A percentile compares a stretch with the other conserved stretches of the same genome.
phyloP scores from a whole-genome alignment of 2,329 filamentous ascomycete species.

The Xylariaceae sp. region DNA sequence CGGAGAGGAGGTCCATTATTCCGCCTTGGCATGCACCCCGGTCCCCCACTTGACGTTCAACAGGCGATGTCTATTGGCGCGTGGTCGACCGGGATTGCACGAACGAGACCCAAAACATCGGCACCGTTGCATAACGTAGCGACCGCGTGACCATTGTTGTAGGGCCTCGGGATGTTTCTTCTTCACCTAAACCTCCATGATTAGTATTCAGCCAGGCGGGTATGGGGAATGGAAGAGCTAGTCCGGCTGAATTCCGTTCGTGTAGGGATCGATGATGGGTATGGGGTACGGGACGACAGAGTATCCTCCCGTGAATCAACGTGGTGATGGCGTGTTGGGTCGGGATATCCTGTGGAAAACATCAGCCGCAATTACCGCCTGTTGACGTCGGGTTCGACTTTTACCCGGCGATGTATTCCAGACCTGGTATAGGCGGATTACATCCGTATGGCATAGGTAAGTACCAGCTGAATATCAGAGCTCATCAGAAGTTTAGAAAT shows the following conservation, averaged over 20 bases:
- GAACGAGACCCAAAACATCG: background rate
- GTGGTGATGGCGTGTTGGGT: background rate
- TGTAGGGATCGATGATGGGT: no score
- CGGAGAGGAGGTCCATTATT: conserved; percentile 22
- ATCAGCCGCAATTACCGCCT: background rate
- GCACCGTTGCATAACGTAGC: background rate
- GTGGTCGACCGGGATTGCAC: background rate
- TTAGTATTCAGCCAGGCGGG: background rate
- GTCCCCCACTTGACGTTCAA: conserved; percentile 2
- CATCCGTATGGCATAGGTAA: no score
- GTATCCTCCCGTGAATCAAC: background rate
- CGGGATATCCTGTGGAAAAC: background rate
- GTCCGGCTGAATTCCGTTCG: background rate
- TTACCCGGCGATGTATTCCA: background rate
- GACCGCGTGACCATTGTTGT: background rate
- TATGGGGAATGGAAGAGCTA: background rate
- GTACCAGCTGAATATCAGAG: no score
- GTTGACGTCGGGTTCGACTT: background rate
- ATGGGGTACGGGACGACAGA: no score
- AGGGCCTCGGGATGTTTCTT: background rate
- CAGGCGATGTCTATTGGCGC: conserved; percentile 3
- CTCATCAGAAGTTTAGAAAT: no score
- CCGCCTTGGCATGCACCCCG: conserved; percentile 27
- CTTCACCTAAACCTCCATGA: background rate
- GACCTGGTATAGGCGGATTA: no score